phyloP scores from a whole-genome alignment of 192 early-diverging fungal genomes.

The Physocladia obscura region DNA sequence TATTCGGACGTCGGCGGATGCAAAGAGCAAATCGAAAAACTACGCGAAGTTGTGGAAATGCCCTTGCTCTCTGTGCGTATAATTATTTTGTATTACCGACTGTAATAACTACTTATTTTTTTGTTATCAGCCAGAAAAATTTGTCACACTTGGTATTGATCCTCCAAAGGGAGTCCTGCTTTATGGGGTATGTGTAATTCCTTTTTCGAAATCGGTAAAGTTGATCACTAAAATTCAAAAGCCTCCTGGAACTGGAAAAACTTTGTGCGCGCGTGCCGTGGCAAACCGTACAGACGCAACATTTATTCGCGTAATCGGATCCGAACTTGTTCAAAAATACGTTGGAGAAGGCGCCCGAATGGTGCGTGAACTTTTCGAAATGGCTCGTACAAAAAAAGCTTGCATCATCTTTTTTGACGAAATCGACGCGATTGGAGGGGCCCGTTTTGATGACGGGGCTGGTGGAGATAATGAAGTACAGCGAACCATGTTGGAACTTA shows the following conservation, averaged over 20 bases:
- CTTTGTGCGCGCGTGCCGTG: slow-evolving; percentile 94
- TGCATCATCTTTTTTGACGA: slow-evolving; percentile 99
- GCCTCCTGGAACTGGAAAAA: slow-evolving; percentile 90
- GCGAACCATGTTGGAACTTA: slow-evolving; percentile 98
- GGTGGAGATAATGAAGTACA: slow-evolving; percentile 99
- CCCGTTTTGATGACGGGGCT: slow-evolving; percentile 96
- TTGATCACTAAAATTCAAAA: neutral
- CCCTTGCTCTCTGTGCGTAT: slow-evolving; percentile 73
- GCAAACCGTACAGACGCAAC: slow-evolving; percentile 99
- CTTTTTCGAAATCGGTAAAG: slow-evolving; percentile 76
- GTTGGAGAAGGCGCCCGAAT: slow-evolving; percentile 99
- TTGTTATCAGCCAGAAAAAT: slow-evolving; percentile 77
- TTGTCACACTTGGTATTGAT: slow-evolving; percentile 97
- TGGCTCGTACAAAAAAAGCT: slow-evolving; percentile 99
- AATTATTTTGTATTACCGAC: neutral
- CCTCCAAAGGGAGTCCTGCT: slow-evolving; percentile 98
- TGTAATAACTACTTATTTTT: neutral
- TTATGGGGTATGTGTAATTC: slow-evolving; percentile 62
- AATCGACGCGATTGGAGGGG: slow-evolving; percentile 97
- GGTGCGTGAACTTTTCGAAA: slow-evolving; percentile 99
- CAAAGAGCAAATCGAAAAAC: slow-evolving; percentile 99
- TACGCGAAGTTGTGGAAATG: slow-evolving; percentile 97
- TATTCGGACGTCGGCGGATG: slow-evolving; percentile 99
- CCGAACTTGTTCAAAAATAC: slow-evolving; percentile 98
- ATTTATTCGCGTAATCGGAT: slow-evolving; percentile 99